Percentiles rank a stretch among this genome's conserved stretches.
Evolutionary conservation across 2,329 filamentous ascomycete genomes (phyloP).

Genomic region (Lecanoromycetidae sp.): DNA sequence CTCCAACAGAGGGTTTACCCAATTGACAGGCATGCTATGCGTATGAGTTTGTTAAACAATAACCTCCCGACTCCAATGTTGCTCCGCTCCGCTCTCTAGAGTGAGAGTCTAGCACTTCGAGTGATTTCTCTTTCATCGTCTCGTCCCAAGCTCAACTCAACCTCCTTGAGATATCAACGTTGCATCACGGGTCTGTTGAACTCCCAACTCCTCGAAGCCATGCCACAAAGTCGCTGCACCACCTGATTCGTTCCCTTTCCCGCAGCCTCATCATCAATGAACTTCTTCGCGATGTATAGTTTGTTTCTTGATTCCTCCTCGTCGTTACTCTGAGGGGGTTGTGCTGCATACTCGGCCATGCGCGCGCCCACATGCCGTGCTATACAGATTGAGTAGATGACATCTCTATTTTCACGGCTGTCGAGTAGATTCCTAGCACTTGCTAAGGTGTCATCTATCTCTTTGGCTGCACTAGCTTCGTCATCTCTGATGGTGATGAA

Average conservation of each 20-base stretch:
- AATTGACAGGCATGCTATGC: too few species aligned
- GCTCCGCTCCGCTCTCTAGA: too few species aligned
- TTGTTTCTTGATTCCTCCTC: conserved; percentile 56
- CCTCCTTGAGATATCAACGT: too few species aligned
- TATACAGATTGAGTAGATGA: conserved; percentile 79
- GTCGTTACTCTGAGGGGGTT: conserved; percentile 46
- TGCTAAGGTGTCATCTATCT: conserved; percentile 53
- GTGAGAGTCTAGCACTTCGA: too few species aligned
- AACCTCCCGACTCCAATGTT: too few species aligned
- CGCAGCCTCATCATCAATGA: conserved; percentile 53
- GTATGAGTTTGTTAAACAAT: too few species aligned
- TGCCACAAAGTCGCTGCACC: conserved; percentile 55
- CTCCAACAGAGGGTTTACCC: too few species aligned
- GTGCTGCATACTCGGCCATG: conserved; percentile 47
- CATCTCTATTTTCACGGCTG: conserved; percentile 74
- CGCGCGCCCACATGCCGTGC: conserved; percentile 61
- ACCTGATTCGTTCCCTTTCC: conserved; percentile 64
- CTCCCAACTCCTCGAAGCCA: conserved; percentile 49
- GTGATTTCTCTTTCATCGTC: too few species aligned
- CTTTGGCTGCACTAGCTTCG: conserved; percentile 41
- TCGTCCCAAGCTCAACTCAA: too few species aligned
- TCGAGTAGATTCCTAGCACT: conserved; percentile 61
- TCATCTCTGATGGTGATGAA: conserved; percentile 56
- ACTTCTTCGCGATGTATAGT: conserved; percentile 56
- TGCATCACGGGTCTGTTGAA: conserved; percentile 22